Conservation (phyloP, 192 early-diverging fungal species). For the Coemansia umbellata region DNA sequence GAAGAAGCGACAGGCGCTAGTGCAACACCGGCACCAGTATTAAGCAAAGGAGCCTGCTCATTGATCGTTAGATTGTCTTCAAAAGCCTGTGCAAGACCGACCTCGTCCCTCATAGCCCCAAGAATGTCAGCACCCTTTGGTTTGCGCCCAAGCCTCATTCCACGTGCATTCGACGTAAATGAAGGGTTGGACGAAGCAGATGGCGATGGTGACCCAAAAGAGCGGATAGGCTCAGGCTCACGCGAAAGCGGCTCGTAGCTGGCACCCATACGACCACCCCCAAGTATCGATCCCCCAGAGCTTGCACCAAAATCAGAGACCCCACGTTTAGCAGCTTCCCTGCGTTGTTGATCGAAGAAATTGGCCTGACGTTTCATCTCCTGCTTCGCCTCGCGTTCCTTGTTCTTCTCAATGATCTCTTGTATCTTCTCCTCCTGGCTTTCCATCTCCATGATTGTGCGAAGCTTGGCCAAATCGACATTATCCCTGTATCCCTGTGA, state of each 20-base stretch:
- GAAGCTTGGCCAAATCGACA: slow-evolving; percentile 86
- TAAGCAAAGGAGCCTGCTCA: background rate
- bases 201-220: slow-evolving; percentile 20
- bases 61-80: slow-evolving; percentile 21
- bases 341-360: slow-evolving; percentile 84
- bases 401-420: slow-evolving; percentile 89
- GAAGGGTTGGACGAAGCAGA: slow-evolving; percentile 15
- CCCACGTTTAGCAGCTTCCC: slow-evolving; percentile 64
- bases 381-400: slow-evolving; percentile 96
- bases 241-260: slow-evolving; percentile 44
- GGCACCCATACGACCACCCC: slow-evolving; percentile 52
- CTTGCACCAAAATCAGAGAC: slow-evolving; percentile 53
- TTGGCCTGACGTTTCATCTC: slow-evolving; percentile 90
- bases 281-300: slow-evolving; percentile 53
- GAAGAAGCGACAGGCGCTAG: slow-evolving; percentile 2
- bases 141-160: slow-evolving; percentile 95
- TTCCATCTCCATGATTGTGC: slow-evolving; percentile 95
- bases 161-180: slow-evolving; percentile 58
- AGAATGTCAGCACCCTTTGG: slow-evolving; percentile 72
- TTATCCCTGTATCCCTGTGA: slow-evolving; percentile 89
- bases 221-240: slow-evolving; percentile 35
- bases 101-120: slow-evolving; percentile 81
- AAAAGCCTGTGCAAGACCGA: slow-evolving; percentile 58
- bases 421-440: slow-evolving; percentile 97
- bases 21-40: background rate